phyloP scores from a whole-genome alignment of 192 early-diverging fungal genomes.

The Linnemannia schmuckeri region DNA sequence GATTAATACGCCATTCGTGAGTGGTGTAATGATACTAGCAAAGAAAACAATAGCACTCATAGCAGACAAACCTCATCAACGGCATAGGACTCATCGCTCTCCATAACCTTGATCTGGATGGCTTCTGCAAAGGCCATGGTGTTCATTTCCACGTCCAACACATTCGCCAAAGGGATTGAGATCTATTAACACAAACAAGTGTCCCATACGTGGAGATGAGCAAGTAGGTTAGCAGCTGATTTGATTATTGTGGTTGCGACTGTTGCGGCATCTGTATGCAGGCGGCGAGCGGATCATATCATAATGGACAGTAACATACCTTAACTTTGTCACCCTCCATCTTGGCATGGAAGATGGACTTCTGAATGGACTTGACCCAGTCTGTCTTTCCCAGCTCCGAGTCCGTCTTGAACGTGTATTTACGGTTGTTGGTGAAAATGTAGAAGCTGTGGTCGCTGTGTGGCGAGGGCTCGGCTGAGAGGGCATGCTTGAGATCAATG shows the following conservation, averaged over 20 bases:
- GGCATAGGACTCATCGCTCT: conserved; percentile 63
- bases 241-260: neutral
- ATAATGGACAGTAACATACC: conserved; percentile 15
- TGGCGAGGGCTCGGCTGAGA: conserved; percentile 61
- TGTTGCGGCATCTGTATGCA: neutral
- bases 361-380: conserved; percentile 71
- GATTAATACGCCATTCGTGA: too few species aligned
- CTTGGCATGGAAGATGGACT: conserved; percentile 69
- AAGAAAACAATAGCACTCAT: neutral
- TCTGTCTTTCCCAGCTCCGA: conserved; percentile 64
- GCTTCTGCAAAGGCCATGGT: conserved; percentile 65
- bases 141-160: conserved; percentile 66
- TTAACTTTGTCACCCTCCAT: conserved; percentile 71
- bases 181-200: conserved; percentile 34
- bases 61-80: conserved; percentile 66
- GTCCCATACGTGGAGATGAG: neutral
- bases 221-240: neutral
- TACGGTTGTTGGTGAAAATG: conserved; percentile 63
- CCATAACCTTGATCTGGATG: conserved; percentile 65
- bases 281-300: neutral
- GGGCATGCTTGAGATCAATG: conserved; percentile 72
- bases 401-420: conserved; percentile 71
- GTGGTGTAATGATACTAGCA: neutral
- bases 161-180: conserved; percentile 66
- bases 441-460: conserved; percentile 59